A percentile compares a stretch with the other conserved stretches of the same genome.
These are phyloP conservation scores for Oenanthe sinensis DNA, from an alignment of 129 eudicot species.

Conservation along the genomic window DNA sequence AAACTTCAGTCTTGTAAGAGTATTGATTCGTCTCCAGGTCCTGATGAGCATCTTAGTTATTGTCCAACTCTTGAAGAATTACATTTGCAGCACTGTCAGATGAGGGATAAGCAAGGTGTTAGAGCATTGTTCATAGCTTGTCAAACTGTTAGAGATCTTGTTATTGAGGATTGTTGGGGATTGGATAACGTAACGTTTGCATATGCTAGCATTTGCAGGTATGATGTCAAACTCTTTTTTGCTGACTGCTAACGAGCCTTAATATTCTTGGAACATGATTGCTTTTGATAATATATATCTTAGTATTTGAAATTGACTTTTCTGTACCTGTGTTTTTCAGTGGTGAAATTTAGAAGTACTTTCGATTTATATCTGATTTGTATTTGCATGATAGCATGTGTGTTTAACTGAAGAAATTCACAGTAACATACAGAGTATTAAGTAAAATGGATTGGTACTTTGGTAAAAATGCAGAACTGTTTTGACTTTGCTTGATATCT, in stretches of 20 bases:
- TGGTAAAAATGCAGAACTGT: background rate
- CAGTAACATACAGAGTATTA: background rate
- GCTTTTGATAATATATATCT: background rate
- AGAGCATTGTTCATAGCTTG: conserved; percentile 77
- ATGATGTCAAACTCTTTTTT: conserved; percentile 15
- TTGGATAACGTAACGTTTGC: conserved; percentile 56
- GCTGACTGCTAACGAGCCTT: conserved; percentile 2
- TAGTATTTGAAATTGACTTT: background rate
- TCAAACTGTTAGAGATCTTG: conserved; percentile 54
- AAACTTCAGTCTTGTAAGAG: conserved; percentile 63
- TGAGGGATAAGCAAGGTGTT: conserved; percentile 62
- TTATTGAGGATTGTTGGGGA: conserved; percentile 88
- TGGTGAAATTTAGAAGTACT: background rate
- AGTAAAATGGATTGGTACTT: no score
- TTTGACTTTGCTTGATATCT: background rate
- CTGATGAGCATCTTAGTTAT: conserved; percentile 76
- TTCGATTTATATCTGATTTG: background rate
- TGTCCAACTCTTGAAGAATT: conserved; percentile 78
- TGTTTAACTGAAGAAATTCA: background rate
- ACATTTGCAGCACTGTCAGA: conserved; percentile 63
- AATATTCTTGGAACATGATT: background rate
- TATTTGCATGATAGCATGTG: background rate
- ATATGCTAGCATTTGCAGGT: conserved; percentile 77
- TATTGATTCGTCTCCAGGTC: conserved; percentile 72
- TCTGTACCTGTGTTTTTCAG: background rate